A percentile compares a stretch with the other conserved stretches of the same genome.
Evolutionary conservation across 2,329 filamentous ascomycete genomes (phyloP).

Genomic region (Botrytis fragariae): DNA sequence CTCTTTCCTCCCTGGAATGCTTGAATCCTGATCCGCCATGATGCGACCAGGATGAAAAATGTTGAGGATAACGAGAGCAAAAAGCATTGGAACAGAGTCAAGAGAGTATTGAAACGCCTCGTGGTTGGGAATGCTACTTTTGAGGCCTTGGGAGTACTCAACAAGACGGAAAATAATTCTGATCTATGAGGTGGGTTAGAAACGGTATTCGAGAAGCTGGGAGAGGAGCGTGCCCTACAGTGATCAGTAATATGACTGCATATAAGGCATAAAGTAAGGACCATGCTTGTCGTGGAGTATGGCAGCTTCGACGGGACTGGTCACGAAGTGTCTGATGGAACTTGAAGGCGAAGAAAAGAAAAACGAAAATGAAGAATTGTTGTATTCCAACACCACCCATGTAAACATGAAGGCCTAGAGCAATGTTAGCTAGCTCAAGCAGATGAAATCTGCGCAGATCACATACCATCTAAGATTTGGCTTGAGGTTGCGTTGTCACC

Average conservation of each 20-base stretch:
- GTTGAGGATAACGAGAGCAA: constrained; percentile 20
- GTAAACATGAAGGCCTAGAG: not conserved
- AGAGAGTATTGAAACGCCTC: constrained; percentile 51
- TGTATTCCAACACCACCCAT: not conserved
- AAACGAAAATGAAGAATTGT: not conserved
- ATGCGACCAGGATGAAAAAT: not conserved
- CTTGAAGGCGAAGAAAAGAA: not conserved
- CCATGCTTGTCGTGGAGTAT: not conserved
- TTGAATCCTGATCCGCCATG: not conserved
- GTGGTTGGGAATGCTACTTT: constrained; percentile 47
- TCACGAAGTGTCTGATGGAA: not conserved
- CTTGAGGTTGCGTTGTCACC: not conserved
- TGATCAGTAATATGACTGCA: not conserved
- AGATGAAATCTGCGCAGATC: not conserved
- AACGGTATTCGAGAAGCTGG: not conserved
- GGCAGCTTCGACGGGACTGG: not conserved
- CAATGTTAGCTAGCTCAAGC: not conserved
- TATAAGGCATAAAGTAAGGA: not conserved
- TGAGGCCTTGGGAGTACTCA: constrained; percentile 50
- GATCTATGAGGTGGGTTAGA: constrained; percentile 38
- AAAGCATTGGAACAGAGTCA: constrained; percentile 54
- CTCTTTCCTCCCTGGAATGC: not conserved
- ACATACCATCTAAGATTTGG: not conserved
- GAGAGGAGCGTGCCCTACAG: not conserved
- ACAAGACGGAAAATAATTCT: constrained; percentile 60